Evolutionary conservation across 768 basidiomycete species (phyloP).

Genomic region (Paxillus ammoniavirescens): DNA sequence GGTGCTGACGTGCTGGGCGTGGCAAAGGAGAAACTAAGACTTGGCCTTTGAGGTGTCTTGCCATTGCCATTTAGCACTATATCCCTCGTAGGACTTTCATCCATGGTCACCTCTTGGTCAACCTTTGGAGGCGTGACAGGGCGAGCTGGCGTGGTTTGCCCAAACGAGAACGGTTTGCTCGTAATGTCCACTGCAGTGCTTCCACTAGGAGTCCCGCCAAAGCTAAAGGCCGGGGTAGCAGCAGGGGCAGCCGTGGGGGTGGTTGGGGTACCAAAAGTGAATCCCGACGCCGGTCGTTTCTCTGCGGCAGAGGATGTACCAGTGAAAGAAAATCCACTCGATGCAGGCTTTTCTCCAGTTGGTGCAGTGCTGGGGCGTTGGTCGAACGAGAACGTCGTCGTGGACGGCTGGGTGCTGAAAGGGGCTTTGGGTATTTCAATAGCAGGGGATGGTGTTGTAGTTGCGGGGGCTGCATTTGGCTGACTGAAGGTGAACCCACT

Average conservation of each 20-base stretch:
- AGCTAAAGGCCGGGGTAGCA: slow-evolving; percentile 41
- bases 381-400: slow-evolving; percentile 46
- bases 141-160: slow-evolving; percentile 39
- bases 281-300: slow-evolving; percentile 37
- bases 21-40: slow-evolving; percentile 50
- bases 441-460: slow-evolving; percentile 11
- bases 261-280: slow-evolving; percentile 42
- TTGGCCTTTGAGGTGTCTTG: slow-evolving; percentile 40
- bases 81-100: slow-evolving; percentile 75
- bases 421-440: slow-evolving; percentile 41
- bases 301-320: slow-evolving; percentile 34
- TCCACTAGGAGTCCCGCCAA: slow-evolving; percentile 40
- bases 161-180: slow-evolving; percentile 56
- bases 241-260: slow-evolving; percentile 33
- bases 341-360: slow-evolving; percentile 21
- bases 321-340: slow-evolving; percentile 23
- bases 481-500: slow-evolving; percentile 33
- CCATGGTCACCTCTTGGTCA: slow-evolving; percentile 74
- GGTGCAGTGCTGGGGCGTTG: slow-evolving; percentile 21
- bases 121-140: slow-evolving; percentile 66
- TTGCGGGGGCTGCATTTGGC: slow-evolving; percentile 8
- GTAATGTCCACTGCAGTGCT: slow-evolving; percentile 42
- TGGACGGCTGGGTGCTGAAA: slow-evolving; percentile 34
- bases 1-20: slow-evolving; percentile 33
- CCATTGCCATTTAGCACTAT: slow-evolving; percentile 41